Conservation (phyloP, 306 rosid genomes). For the Acmispon strigosus region DNA sequence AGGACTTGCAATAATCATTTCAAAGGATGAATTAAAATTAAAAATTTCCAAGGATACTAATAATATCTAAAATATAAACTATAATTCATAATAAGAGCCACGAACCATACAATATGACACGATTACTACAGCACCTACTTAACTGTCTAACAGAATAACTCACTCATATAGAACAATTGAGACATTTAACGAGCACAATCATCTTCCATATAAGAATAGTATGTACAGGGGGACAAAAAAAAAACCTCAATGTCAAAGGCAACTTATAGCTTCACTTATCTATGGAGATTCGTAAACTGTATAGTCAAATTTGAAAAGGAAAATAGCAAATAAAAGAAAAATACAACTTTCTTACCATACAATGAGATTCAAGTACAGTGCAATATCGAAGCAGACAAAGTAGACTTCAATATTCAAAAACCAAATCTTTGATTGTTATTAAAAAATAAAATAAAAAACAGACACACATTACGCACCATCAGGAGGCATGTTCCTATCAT, state of each 20-base stretch:
- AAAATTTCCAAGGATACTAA: not conserved
- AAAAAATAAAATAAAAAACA: not conserved
- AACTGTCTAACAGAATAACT: not conserved
- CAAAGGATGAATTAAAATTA: not conserved
- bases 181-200: not conserved
- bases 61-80: not conserved
- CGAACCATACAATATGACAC: not conserved
- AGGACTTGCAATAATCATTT: not conserved
- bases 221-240: not conserved
- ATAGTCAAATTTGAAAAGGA: not conserved
- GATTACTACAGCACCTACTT: not conserved
- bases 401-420: not conserved
- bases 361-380: not conserved
- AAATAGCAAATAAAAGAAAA: constrained; percentile 1
- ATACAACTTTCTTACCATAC: not conserved
- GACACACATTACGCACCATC: constrained; percentile 42
- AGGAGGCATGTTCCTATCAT: constrained; percentile 60
- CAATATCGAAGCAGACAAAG: not conserved
- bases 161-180: not conserved
- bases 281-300: not conserved
- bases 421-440: not conserved
- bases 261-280: not conserved
- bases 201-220: not conserved
- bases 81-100: not conserved
- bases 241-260: not conserved